Evolutionary conservation across 108 stramenopile species (phyloP).

Genomic region (Cylindrotheca closterium): DNA sequence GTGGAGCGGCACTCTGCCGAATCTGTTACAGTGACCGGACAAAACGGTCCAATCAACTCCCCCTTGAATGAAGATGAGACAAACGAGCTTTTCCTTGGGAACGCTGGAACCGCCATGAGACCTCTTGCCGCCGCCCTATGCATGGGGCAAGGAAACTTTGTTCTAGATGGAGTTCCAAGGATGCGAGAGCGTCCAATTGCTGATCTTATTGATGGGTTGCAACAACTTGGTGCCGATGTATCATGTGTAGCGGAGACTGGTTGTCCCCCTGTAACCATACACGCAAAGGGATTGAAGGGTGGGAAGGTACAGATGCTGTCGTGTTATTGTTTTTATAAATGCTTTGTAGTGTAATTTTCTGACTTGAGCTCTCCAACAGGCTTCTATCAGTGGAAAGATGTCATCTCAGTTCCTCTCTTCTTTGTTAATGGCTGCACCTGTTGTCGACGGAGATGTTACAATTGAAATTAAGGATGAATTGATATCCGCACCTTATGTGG

Average conservation of each 20-base stretch:
- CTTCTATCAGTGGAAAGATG: conserved; percentile 93
- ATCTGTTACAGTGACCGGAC: conserved; percentile 72
- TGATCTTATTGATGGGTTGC: conserved; percentile 90
- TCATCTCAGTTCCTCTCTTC: conserved; percentile 96
- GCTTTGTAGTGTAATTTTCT: not conserved
- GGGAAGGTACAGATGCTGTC: conserved; percentile 60
- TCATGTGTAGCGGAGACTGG: conserved; percentile 85
- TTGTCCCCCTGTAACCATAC: conserved; percentile 92
- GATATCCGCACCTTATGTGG: conserved; percentile 95
- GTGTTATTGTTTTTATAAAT: too few relatives aligned
- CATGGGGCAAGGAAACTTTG: conserved; percentile 88
- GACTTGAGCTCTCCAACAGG: conserved; percentile 12
- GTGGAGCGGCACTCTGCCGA: conserved; percentile 57
- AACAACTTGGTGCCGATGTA: conserved; percentile 93
- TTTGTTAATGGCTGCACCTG: conserved; percentile 92
- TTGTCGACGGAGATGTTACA: conserved; percentile 72
- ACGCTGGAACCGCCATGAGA: conserved; percentile 96
- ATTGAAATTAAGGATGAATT: conserved; percentile 94
- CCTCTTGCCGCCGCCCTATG: conserved; percentile 92
- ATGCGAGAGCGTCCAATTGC: conserved; percentile 97
- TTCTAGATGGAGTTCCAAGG: conserved; percentile 92
- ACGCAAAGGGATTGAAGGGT: conserved; percentile 61
- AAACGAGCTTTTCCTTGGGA: conserved; percentile 88
- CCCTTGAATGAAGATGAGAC: conserved; percentile 48
- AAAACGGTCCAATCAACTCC: conserved; percentile 83